Evolutionary conservation across 208 protist genomes (phyloP).

Genomic region (Balamuthia mandrillaris): DNA sequence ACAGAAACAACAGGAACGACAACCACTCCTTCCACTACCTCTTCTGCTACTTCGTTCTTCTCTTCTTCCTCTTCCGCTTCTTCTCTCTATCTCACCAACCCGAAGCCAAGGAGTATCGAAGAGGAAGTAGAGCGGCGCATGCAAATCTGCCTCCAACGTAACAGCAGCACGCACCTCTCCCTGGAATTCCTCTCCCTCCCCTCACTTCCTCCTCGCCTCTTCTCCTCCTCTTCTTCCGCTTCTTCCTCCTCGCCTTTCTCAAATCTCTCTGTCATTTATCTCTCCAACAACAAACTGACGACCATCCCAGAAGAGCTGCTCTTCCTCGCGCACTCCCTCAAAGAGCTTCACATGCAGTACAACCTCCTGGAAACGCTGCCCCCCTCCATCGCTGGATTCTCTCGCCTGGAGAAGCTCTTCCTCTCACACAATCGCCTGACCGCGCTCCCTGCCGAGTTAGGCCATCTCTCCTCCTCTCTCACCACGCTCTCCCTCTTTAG

Average conservation of each 20-base stretch:
- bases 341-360: conserved; percentile 19
- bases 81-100: not conserved
- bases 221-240: not conserved
- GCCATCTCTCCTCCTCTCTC: not conserved
- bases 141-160: conserved; percentile 6
- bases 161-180: conserved; percentile 11
- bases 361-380: not conserved
- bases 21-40: too few relatives aligned
- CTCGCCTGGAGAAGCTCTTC: conserved; percentile 25
- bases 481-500: conserved; percentile 2
- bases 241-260: not conserved
- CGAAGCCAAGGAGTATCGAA: not conserved
- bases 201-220: not conserved
- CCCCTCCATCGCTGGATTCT: not conserved
- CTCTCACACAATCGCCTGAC: conserved; percentile 10
- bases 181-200: not conserved
- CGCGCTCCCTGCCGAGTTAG: conserved; percentile 3
- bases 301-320: not conserved
- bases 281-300: not conserved
- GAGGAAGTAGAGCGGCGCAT: not conserved
- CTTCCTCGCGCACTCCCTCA: not conserved
- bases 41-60: not conserved
- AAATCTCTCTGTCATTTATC: not conserved
- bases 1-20: too few relatives aligned
- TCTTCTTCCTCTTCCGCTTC: not conserved